A percentile compares a stretch with the other conserved stretches of the same genome.
Evolutionary conservation across 371 early-diverging fungal species (phyloP).

Genomic region (Mucor velutinosus): DNA sequence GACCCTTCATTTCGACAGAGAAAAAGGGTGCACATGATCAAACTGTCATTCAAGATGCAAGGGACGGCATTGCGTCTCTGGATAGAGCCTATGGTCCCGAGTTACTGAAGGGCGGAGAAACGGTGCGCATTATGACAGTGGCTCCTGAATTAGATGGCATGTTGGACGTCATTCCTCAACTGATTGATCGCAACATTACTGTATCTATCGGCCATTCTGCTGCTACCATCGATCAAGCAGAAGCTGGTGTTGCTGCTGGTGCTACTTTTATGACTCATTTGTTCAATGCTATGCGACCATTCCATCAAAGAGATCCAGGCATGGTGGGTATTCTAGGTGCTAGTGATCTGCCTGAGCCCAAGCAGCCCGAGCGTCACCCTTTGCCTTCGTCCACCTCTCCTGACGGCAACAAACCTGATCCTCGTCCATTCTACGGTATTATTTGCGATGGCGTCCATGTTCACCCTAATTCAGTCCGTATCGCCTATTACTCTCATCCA

Average conservation of each 20-base stretch:
- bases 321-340: conserved; percentile 76
- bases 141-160: conserved; percentile 80
- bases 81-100: conserved; percentile 65
- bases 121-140: conserved; percentile 70
- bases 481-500: conserved; percentile 81
- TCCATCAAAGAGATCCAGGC: conserved; percentile 84
- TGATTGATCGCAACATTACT: conserved; percentile 61
- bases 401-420: conserved; percentile 40
- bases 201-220: conserved; percentile 75
- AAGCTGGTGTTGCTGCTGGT: conserved; percentile 65
- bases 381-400: conserved; percentile 33
- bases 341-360: conserved; percentile 39
- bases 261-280: conserved; percentile 72
- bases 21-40: conserved; percentile 77
- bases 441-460: conserved; percentile 85
- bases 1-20: conserved; percentile 73
- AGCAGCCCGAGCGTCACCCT: conserved; percentile 33
- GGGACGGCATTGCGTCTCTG: conserved; percentile 60
- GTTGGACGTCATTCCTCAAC: conserved; percentile 64
- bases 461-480: conserved; percentile 80
- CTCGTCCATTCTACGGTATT: conserved; percentile 80
- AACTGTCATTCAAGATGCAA: conserved; percentile 56
- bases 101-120: conserved; percentile 26
- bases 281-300: conserved; percentile 79
- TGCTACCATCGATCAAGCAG: conserved; percentile 67